Percentiles rank a stretch among this genome's conserved stretches.
phyloP scores from a whole-genome alignment of 148 eudicot species.

The Diospyros kaki region DNA sequence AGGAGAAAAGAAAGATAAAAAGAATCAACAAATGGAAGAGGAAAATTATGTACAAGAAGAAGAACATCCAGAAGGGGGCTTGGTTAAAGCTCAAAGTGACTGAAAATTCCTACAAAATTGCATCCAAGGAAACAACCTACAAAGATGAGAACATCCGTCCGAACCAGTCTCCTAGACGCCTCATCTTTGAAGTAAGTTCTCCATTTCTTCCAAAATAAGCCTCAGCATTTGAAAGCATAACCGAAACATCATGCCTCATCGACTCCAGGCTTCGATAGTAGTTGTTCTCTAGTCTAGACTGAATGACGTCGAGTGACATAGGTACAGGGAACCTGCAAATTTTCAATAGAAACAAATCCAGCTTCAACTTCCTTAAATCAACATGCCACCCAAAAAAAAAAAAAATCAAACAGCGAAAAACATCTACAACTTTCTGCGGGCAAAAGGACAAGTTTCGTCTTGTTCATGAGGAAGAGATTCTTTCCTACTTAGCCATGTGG shows the following conservation, averaged over 20 bases:
- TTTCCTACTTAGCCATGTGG: neutral
- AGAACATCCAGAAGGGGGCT: slow-evolving; percentile 2
- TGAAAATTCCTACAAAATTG: slow-evolving; percentile 59
- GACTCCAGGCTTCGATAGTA: slow-evolving; percentile 84
- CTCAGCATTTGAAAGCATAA: slow-evolving; percentile 68
- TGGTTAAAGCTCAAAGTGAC: slow-evolving; percentile 10
- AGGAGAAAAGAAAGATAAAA: neutral
- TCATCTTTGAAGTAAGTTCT: slow-evolving; percentile 47
- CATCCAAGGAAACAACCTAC: slow-evolving; percentile 30
- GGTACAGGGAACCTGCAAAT: slow-evolving; percentile 86
- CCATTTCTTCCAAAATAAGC: slow-evolving; percentile 58
- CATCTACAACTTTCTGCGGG: slow-evolving; percentile 2
- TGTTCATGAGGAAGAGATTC: neutral
- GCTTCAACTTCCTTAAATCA: slow-evolving; percentile 7
- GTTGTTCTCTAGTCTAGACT: slow-evolving; percentile 68
- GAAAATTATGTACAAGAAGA: slow-evolving; percentile 30
- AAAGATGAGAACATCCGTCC: slow-evolving; percentile 44
- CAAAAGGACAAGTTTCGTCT: neutral
- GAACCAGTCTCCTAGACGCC: slow-evolving; percentile 77
- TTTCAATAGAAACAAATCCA: slow-evolving; percentile 5
- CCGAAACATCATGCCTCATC: slow-evolving; percentile 63
- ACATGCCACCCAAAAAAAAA: neutral
- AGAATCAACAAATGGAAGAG: slow-evolving; percentile 10
- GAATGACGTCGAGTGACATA: slow-evolving; percentile 73
- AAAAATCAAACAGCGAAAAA: neutral